phyloP scores from a whole-genome alignment of 805 yeast genomes.

The Citeromyces matritensis region DNA sequence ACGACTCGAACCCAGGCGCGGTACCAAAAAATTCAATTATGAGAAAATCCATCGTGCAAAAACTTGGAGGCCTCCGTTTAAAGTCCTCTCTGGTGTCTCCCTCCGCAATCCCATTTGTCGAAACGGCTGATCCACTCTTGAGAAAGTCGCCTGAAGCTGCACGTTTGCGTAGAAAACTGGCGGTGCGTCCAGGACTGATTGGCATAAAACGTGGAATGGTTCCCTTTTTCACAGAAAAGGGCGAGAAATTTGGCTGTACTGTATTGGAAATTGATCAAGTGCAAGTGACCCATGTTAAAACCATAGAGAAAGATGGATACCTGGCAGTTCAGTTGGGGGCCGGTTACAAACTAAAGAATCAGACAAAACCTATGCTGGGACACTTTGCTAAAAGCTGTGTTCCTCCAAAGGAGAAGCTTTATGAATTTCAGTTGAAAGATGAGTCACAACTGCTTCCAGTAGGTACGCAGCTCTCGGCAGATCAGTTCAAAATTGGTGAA shows the following conservation, averaged over 20 bases:
- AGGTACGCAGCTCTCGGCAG: constrained; percentile 71
- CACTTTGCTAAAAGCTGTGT: constrained; percentile 69
- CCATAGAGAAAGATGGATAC: constrained; percentile 63
- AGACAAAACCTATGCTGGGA: constrained; percentile 53
- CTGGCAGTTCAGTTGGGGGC: constrained; percentile 79
- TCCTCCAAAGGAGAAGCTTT: constrained; percentile 63
- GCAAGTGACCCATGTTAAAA: constrained; percentile 69
- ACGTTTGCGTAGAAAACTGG: constrained; percentile 57
- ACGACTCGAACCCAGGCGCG: too few relatives aligned
- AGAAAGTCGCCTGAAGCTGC: constrained; percentile 58
- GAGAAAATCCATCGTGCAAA: too few relatives aligned
- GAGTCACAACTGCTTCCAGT: constrained; percentile 51
- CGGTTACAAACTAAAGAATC: constrained; percentile 53
- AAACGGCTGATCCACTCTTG: constrained; percentile 31
- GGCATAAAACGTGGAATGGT: constrained; percentile 88
- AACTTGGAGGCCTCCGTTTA: too few relatives aligned
- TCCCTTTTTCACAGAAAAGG: constrained; percentile 58
- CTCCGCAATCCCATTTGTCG: constrained; percentile 31
- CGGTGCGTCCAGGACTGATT: constrained; percentile 69
- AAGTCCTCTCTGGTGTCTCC: constrained; percentile 33
- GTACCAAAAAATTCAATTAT: too few relatives aligned
- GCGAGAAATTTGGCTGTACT: constrained; percentile 68
- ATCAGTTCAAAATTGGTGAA: constrained; percentile 74
- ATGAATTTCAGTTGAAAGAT: constrained; percentile 69
- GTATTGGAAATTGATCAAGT: constrained; percentile 77